These are phyloP conservation scores for Saksenaea vasiformis DNA, from an alignment of 371 early-diverging fungal species.

Conservation along the genomic window DNA sequence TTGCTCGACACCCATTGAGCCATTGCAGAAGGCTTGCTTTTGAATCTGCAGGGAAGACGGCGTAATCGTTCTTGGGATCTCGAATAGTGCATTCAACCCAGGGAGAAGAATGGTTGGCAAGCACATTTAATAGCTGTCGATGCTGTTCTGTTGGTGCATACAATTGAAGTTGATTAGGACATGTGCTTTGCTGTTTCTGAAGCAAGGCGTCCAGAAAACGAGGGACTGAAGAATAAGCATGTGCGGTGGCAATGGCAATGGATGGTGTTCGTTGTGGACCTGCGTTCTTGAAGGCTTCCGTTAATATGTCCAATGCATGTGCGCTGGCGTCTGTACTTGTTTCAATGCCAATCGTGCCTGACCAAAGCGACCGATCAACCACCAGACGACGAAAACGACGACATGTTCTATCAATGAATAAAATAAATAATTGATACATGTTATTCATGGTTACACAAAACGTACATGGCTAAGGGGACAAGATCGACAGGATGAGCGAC, in stretches of 20 bases:
- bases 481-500: conserved; percentile 29
- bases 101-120: conserved; percentile 4
- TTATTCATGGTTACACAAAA: background rate
- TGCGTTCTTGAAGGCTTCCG: background rate
- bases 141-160: conserved; percentile 7
- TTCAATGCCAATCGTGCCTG: conserved; percentile 10
- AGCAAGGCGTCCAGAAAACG: conserved; percentile 6
- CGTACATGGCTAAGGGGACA: conserved; percentile 34
- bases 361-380: conserved; percentile 17
- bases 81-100: background rate
- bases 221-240: background rate
- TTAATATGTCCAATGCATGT: background rate
- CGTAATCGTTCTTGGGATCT: background rate
- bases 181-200: background rate
- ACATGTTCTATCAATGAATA: conserved; percentile 16
- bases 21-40: background rate
- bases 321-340: background rate
- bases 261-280: background rate
- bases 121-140: background rate
- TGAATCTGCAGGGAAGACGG: conserved; percentile 2
- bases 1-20: conserved; percentile 1
- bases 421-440: conserved; percentile 10
- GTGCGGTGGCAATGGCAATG: background rate
- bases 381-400: conserved; percentile 8
- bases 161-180: background rate